phyloP scores from a whole-genome alignment of 345 rosid species.

The Hevea brasiliensis region DNA sequence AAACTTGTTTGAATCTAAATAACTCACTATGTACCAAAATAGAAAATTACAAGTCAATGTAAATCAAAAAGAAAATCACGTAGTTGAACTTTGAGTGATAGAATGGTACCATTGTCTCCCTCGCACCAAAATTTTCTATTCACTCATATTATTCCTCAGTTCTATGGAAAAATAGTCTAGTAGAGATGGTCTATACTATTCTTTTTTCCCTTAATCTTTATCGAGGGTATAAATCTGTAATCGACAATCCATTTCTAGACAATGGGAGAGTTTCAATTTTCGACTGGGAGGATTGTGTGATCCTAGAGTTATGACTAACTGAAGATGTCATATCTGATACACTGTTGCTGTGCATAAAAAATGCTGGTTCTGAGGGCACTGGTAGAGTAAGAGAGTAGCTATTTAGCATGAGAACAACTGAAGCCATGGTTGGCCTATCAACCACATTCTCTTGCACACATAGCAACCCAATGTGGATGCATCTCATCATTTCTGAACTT shows the following conservation, averaged over 20 bases:
- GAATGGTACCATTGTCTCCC: too few relatives aligned
- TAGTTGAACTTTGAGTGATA: too few relatives aligned
- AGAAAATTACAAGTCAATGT: too few relatives aligned
- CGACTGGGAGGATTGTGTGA: background rate
- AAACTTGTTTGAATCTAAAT: too few relatives aligned
- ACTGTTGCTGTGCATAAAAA: slow-evolving; percentile 23
- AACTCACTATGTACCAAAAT: too few relatives aligned
- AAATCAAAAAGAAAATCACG: too few relatives aligned
- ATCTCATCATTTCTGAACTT: slow-evolving; percentile 6
- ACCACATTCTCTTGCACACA: slow-evolving; percentile 6
- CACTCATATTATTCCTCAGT: too few relatives aligned
- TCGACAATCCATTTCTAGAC: slow-evolving; percentile 23
- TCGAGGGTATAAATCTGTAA: too few relatives aligned
- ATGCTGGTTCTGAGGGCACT: slow-evolving; percentile 42
- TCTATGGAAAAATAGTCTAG: too few relatives aligned
- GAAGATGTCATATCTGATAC: slow-evolving; percentile 17
- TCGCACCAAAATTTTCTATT: too few relatives aligned
- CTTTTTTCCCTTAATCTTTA: too few relatives aligned
- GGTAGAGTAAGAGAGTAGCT: slow-evolving; percentile 42
- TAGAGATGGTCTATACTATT: too few relatives aligned
- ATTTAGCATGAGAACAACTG: slow-evolving; percentile 45
- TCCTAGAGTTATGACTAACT: background rate
- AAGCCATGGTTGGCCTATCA: slow-evolving; percentile 12
- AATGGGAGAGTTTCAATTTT: background rate
- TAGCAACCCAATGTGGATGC: background rate